Evolutionary conservation across 192 early-diverging fungal species (phyloP).

Genomic region (Gigaspora rosea): DNA sequence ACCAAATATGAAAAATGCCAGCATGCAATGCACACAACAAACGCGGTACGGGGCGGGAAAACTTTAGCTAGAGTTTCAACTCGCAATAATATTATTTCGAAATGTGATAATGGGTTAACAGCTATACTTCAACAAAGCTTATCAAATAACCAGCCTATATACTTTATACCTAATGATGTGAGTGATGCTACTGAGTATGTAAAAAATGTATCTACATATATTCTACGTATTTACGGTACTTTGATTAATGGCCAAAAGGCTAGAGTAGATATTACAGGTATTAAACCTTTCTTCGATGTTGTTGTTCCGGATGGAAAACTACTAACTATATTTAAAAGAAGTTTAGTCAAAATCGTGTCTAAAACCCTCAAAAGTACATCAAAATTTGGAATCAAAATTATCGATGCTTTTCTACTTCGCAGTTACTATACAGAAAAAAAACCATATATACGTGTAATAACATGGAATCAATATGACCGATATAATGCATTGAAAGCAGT

Average conservation of each 20-base stretch:
- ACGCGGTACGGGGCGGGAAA: too few relatives aligned
- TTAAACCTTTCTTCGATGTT: conserved; percentile 27
- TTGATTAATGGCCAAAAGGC: conserved; percentile 26
- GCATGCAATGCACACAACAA: too few relatives aligned
- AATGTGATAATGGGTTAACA: conserved; percentile 15
- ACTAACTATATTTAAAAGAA: conserved; percentile 9
- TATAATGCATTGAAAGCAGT: conserved; percentile 1
- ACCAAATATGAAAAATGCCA: too few relatives aligned
- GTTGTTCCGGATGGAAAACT: background rate
- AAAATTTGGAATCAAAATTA: conserved; percentile 1
- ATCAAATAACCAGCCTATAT: background rate
- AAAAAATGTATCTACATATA: conserved; percentile 11
- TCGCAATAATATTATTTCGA: conserved; percentile 18
- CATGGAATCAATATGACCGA: conserved; percentile 15
- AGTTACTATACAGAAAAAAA: background rate
- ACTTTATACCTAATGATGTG: conserved; percentile 15
- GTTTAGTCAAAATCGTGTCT: background rate
- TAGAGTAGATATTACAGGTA: conserved; percentile 16
- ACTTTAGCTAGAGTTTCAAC: too few relatives aligned
- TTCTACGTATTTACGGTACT: conserved; percentile 21
- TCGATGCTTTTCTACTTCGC: conserved; percentile 9
- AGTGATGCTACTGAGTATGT: conserved; percentile 18
- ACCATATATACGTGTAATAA: background rate
- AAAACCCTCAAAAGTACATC: conserved; percentile 7
- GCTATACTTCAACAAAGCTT: conserved; percentile 26